Evolutionary conservation across 306 rosid genomes (phyloP), one percentile per base, ranked within the genome.

Genomic region (Morella rubra): DNA sequence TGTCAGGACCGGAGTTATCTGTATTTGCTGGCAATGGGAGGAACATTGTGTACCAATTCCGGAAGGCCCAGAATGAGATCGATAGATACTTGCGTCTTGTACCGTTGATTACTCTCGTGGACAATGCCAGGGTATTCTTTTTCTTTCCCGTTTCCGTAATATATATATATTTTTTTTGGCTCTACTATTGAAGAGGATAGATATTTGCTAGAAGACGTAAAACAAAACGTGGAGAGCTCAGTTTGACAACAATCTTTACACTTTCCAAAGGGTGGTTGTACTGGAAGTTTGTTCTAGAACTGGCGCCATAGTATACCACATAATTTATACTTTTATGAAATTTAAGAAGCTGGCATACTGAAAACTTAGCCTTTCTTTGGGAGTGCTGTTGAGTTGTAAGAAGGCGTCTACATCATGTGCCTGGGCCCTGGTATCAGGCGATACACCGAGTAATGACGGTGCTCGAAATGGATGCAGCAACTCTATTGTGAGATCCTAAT

Each of bases 51-150:
- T 96, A 96, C 72, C 99, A 96, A 70, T 96, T 96, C 87, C 81
- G 99, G 70, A 89, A 89, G 89, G 99, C 98, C 15, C 99, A 96
- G 89, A 91, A 89, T 72, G 99, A 96, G 79, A 96, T 96, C 56
- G 99, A 96, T 61, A 80, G 97, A 83, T 96, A 92, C 79, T 77
- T 96, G 46, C 85, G 86, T 18, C 97, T 96, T 16, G 98, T 96
- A 50, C 99, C 97, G 65, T 90, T 96, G 68, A 96, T 96, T 81
- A 89, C 99, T 42, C 98, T 96, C 1, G 99, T 96, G 37, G 98
- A 96, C 72, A 92, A 96, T 84, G 85, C 96, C 93, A 91, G 97
- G 97, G 97, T 90, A 58, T 90, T 83, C 13, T 61, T 50, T 72
- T 69, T 44, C 62, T 60, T 76, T 76, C 73, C 77, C 27, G 37